Conservation (phyloP, 2,329 filamentous ascomycete genomes). For the Orbilia ellipsospora region DNA sequence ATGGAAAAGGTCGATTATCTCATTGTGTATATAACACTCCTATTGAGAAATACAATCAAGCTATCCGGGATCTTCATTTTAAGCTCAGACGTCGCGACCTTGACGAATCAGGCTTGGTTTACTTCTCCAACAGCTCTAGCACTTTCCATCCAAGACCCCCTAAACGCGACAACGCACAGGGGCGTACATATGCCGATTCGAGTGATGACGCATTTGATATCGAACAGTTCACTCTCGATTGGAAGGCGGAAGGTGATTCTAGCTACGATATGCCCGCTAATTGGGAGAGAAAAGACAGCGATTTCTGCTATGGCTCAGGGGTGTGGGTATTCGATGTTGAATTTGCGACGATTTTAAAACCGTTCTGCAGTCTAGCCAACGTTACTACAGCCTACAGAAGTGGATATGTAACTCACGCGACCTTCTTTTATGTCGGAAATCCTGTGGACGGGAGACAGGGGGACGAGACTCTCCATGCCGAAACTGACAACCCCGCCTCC, state of each 20-base stretch:
- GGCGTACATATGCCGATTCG: no score
- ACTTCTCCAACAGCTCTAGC: slow-evolving; percentile 7
- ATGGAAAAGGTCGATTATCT: slow-evolving; percentile 3
- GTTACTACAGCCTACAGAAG: background rate
- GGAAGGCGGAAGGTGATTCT: no score
- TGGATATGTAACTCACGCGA: slow-evolving; percentile 2
- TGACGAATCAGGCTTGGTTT: background rate
- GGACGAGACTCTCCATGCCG: no score
- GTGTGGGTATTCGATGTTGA: slow-evolving; percentile 3
- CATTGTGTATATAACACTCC: slow-evolving; percentile 28
- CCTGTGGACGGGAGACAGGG: background rate
- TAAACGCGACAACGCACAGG: no score
- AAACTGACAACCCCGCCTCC: no score
- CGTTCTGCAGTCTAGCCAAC: slow-evolving; percentile 1
- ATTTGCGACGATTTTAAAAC: background rate
- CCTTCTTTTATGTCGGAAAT: slow-evolving; percentile 4
- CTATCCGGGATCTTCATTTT: slow-evolving; percentile 16
- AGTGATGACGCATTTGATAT: no score
- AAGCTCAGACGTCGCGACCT: slow-evolving; percentile 14
- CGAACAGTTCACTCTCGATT: no score
- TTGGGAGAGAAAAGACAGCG: background rate
- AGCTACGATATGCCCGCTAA: background rate
- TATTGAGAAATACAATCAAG: slow-evolving; percentile 27
- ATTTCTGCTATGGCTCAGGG: slow-evolving; percentile 18
- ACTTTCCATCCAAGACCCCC: no score